Evolutionary conservation across 2,329 filamentous ascomycete species (phyloP), one percentile per base, ranked within the genome.

Genomic region (Fusarium sp.): DNA sequence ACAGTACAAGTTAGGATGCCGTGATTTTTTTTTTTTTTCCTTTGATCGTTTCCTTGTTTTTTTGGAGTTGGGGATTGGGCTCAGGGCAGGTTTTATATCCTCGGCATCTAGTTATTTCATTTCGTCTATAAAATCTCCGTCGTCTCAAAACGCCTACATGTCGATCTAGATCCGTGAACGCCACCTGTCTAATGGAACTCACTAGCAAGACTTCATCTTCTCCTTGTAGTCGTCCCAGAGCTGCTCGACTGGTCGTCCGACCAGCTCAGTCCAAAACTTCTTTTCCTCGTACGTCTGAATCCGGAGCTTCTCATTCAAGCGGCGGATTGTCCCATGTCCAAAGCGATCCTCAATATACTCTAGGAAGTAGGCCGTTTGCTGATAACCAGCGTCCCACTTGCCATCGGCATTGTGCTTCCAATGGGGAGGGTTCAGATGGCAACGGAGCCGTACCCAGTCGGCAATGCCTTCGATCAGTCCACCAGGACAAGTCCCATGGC

Each of bases 381-480:
- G 93, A 83, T 98, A 98, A 0, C 95, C 95, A 43, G 88, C 89
- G 82, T 98, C 95, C 95, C 95, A 98, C n/a, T 88, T 87, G 20
- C 89, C 88, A 9, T 75, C 80, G 0, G 82, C 78, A 60, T 89
- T 87, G 3, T 85, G 86, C 80, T 90, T 92, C 96, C 96, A 98
- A 84, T 98, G 95, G 59, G 94, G 93, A 45, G 96, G 94, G 10
- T 87, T 90, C 32, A 97, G 87, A 0, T 88, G 89, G 59, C 92
- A 92, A 73, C 90, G 91, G 70, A 98, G 84, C 3, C 96, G 89
- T 27, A 98, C 95, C 90, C 94, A 98, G 83, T 98, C 97, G 22
- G 96, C 96, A 63, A 98, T 90, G 1, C 96, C 96, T 83, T 98
- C 96, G 65, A 97, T 92, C 56, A 98, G 83, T 0, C 97, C 97